Conservation (phyloP, 2,329 filamentous ascomycete species). For the Penicillium sclerotiorum region DNA sequence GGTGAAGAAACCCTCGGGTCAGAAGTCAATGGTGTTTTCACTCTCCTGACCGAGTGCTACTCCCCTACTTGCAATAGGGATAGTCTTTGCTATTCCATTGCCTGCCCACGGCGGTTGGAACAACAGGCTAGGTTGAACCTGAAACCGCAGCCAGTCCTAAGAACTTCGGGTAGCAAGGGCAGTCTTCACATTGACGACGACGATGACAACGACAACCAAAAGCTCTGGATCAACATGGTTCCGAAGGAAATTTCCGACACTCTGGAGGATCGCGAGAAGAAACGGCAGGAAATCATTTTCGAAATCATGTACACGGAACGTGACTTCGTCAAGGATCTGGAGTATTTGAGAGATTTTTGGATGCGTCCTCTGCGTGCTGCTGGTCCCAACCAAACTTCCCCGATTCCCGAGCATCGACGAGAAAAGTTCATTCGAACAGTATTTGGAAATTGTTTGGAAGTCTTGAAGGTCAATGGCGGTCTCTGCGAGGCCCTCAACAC, state of each 20-base stretch:
- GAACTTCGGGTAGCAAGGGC: constrained; percentile 67
- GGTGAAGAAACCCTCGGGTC: constrained; percentile 70
- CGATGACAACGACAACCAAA: constrained; percentile 90
- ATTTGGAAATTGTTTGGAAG: constrained; percentile 94
- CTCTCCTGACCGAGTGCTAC: constrained; percentile 94
- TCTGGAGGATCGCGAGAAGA: constrained; percentile 89
- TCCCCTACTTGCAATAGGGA: constrained; percentile 96
- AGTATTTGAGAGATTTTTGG: constrained; percentile 98
- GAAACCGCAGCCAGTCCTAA: constrained; percentile 86
- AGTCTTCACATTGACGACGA: constrained; percentile 74
- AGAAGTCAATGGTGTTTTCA: constrained; percentile 93
- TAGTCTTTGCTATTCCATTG: constrained; percentile 96
- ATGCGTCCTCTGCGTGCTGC: constrained; percentile 85
- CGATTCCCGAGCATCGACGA: constrained; percentile 82
- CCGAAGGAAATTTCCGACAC: constrained; percentile 91
- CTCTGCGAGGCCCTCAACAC: constrained; percentile 87
- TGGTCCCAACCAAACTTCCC: constrained; percentile 66
- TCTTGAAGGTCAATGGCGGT: constrained; percentile 85
- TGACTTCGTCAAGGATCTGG: constrained; percentile 97
- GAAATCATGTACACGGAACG: constrained; percentile 98
- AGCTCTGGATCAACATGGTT: constrained; percentile 98
- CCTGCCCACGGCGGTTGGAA: constrained; percentile 88
- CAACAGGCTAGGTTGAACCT: constrained; percentile 93
- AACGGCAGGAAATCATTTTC: constrained; percentile 95
- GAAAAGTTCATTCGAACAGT: constrained; percentile 93